phyloP scores from a whole-genome alignment of 495 filamentous ascomycete genomes.

The Pyronema domesticum region DNA sequence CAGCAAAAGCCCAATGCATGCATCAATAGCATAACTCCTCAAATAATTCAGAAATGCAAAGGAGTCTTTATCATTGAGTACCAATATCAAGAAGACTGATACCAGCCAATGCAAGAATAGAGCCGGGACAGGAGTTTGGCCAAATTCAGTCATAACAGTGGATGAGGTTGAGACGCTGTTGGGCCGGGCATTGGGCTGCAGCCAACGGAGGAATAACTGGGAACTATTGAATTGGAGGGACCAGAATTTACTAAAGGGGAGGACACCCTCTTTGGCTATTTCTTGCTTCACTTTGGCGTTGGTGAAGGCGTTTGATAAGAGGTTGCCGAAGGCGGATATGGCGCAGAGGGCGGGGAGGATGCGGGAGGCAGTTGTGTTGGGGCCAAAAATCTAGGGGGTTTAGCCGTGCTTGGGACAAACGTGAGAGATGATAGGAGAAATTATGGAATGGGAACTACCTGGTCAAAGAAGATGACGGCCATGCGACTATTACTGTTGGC shows the following conservation, averaged over 20 bases:
- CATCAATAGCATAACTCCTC: constrained; percentile 16
- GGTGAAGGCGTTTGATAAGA: constrained; percentile 35
- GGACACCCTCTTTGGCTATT: constrained; percentile 35
- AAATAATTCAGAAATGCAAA: constrained; percentile 12
- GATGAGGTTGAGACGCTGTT: not conserved
- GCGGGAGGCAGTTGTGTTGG: not conserved
- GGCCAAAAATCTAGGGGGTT: constrained; percentile 4
- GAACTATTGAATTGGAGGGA: constrained; percentile 26
- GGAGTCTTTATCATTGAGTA: constrained; percentile 6
- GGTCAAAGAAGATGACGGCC: constrained; percentile 5
- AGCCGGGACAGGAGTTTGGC: constrained; percentile 28
- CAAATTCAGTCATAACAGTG: constrained; percentile 13
- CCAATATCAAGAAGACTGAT: constrained; percentile 27
- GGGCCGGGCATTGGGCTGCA: constrained; percentile 2
- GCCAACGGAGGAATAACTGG: constrained; percentile 25
- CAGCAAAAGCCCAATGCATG: constrained; percentile 17
- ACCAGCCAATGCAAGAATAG: constrained; percentile 31
- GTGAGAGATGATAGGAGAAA: no score
- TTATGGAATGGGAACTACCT: no score
- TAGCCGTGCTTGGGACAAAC: no score
- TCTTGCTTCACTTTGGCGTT: constrained; percentile 36
- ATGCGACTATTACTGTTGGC: not conserved
- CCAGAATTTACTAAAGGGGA: constrained; percentile 31
- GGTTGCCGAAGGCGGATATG: constrained; percentile 33
- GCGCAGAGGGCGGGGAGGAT: constrained; percentile 30